Conservation (phyloP, 192 early-diverging fungal species). For the Mortierella hygrophila region DNA sequence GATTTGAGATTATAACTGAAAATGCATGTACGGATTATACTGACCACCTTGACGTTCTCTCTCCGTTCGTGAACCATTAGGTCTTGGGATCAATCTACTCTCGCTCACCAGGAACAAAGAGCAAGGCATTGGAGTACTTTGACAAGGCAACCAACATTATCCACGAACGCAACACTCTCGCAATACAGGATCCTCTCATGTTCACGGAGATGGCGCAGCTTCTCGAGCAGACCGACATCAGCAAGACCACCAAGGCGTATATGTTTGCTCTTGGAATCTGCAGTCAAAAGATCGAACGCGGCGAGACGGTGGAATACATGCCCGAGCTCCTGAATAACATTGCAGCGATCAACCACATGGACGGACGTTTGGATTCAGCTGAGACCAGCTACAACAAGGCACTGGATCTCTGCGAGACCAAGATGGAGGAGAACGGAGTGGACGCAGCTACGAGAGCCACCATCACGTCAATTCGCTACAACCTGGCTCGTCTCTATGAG, state of each 20-base stretch:
- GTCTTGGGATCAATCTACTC: constrained; percentile 74
- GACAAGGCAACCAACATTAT: constrained; percentile 72
- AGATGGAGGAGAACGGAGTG: constrained; percentile 27
- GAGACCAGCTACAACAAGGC: constrained; percentile 63
- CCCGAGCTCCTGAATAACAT: constrained; percentile 91
- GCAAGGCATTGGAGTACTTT: constrained; percentile 75
- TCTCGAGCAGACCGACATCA: constrained; percentile 68
- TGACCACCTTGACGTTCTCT: not conserved
- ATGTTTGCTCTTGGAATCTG: constrained; percentile 57
- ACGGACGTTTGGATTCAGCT: constrained; percentile 48
- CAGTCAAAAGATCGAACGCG: constrained; percentile 41
- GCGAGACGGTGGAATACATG: constrained; percentile 50
- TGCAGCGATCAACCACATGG: constrained; percentile 79
- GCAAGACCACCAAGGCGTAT: constrained; percentile 62
- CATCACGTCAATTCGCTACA: constrained; percentile 78
- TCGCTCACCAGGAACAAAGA: constrained; percentile 70
- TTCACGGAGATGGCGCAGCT: constrained; percentile 75
- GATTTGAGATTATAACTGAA: not conserved
- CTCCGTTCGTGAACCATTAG: constrained; percentile 11
- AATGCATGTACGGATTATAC: not conserved
- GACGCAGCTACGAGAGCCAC: constrained; percentile 56
- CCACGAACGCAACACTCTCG: constrained; percentile 61
- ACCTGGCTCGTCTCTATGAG: constrained; percentile 80
- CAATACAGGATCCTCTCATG: constrained; percentile 64
- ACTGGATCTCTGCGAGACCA: constrained; percentile 54